Conservation (phyloP, 345 rosid species). For the Lenwebbia sp. region DNA sequence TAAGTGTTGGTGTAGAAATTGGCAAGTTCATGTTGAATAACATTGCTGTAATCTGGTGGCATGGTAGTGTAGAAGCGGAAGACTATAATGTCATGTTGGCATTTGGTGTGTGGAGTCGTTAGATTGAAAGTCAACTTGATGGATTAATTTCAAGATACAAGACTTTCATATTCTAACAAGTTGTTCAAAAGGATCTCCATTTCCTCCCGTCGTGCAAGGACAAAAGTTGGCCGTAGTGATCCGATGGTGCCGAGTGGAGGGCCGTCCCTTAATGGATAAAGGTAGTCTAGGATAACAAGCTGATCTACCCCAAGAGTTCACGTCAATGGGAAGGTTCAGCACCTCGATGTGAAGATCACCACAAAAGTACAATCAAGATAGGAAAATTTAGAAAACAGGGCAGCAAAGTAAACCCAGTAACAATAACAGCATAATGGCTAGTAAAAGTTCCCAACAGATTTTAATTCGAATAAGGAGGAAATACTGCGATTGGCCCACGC, state of each 20-base stretch:
- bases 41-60: not conserved
- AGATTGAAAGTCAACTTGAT: not conserved
- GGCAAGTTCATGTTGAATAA: not conserved
- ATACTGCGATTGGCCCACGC: not conserved
- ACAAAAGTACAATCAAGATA: not conserved
- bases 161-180: not conserved
- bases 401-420: not conserved
- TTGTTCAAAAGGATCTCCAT: no score
- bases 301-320: no score
- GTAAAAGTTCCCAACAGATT: not conserved
- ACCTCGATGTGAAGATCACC: not conserved
- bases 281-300: no score
- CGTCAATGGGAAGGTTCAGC: no score
- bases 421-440: not conserved
- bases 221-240: no score
- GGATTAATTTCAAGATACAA: not conserved
- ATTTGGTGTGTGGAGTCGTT: rapidly evolving
- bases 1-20: not conserved
- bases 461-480: not conserved
- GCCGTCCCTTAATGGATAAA: no score
- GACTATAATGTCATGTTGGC: not conserved
- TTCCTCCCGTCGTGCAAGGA: no score
- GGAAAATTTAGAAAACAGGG: not conserved
- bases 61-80: not conserved
- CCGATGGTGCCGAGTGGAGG: no score